phyloP scores from a whole-genome alignment of 768 basidiomycete genomes.

The Trametes cinnabarina region DNA sequence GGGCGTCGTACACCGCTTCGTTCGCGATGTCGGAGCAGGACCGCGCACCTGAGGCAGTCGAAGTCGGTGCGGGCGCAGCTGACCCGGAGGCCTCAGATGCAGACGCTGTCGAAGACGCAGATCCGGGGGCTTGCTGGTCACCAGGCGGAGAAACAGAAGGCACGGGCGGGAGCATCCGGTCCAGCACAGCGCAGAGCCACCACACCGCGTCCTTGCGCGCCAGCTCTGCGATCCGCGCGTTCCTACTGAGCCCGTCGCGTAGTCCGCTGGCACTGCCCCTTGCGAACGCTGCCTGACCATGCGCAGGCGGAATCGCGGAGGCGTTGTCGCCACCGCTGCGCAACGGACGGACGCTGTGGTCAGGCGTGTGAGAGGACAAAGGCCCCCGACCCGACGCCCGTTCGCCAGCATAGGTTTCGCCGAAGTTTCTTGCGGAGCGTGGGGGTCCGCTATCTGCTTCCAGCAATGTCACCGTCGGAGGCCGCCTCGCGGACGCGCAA shows the following conservation, averaged over 20 bases:
- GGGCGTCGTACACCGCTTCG: conserved; percentile 19
- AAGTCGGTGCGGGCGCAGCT: neutral
- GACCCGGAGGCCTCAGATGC: neutral
- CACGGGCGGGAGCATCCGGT: conserved; percentile 32
- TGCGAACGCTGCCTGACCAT: conserved; percentile 4
- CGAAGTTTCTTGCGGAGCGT: conserved; percentile 15
- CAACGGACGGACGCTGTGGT: neutral
- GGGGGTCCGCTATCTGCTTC: neutral
- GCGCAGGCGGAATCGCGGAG: neutral
- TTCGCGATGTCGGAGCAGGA: neutral
- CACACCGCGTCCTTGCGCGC: conserved; percentile 50
- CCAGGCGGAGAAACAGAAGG: neutral
- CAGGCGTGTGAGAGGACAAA: no score
- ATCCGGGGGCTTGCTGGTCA: neutral
- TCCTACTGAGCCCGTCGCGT: neutral
- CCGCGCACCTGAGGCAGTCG: no score
- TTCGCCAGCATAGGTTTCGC: conserved; percentile 2
- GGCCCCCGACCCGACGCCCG: neutral
- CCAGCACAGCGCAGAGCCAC: conserved; percentile 50
- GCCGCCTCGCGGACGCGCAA: neutral
- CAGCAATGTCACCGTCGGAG: neutral
- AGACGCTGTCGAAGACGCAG: neutral
- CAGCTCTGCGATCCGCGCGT: conserved; percentile 37
- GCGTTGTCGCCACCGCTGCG: neutral
- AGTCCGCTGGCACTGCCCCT: neutral